Evolutionary conservation across 2,329 filamentous ascomycete species (phyloP).

Genomic region (Bipolaris cookei): DNA sequence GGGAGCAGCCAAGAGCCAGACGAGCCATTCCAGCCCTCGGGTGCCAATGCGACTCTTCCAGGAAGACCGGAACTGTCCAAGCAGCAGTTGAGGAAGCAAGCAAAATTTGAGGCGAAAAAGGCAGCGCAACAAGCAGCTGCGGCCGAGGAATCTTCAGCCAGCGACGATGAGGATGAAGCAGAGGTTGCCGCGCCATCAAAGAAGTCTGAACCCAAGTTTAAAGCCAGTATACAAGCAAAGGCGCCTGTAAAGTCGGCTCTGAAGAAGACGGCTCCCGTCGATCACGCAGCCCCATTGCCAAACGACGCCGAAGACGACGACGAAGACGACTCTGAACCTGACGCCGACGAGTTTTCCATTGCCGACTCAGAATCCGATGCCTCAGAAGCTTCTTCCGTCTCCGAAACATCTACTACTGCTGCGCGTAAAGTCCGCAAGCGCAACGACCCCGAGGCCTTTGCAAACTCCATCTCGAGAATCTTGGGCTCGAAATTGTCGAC

Average conservation of each 20-base stretch:
- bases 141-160: slow-evolving; percentile 20
- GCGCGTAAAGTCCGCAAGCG: slow-evolving; percentile 72
- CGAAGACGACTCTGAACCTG: slow-evolving; percentile 42
- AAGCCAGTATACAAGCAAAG: slow-evolving; percentile 26
- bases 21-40: slow-evolving; percentile 39
- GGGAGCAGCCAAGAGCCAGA: slow-evolving; percentile 23
- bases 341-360: slow-evolving; percentile 44
- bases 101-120: slow-evolving; percentile 25
- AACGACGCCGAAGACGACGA: slow-evolving; percentile 30
- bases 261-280: slow-evolving; percentile 35
- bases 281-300: slow-evolving; percentile 38
- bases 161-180: slow-evolving; percentile 11
- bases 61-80: slow-evolving; percentile 16
- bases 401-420: slow-evolving; percentile 43
- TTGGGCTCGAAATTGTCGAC: slow-evolving; percentile 85
- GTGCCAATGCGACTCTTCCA: slow-evolving; percentile 30
- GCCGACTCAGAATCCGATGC: slow-evolving; percentile 36
- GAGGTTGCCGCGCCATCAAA: slow-evolving; percentile 4
- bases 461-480: slow-evolving; percentile 92
- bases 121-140: slow-evolving; percentile 19
- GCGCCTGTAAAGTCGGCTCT: slow-evolving; percentile 27
- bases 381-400: slow-evolving; percentile 48
- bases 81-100: slow-evolving; percentile 28
- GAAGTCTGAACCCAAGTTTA: slow-evolving; percentile 33
- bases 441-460: slow-evolving; percentile 90